Evolutionary conservation across 2,329 filamentous ascomycete species (phyloP), one percentile per base, ranked within the genome.

Genomic region (Cladosporium phlei): DNA sequence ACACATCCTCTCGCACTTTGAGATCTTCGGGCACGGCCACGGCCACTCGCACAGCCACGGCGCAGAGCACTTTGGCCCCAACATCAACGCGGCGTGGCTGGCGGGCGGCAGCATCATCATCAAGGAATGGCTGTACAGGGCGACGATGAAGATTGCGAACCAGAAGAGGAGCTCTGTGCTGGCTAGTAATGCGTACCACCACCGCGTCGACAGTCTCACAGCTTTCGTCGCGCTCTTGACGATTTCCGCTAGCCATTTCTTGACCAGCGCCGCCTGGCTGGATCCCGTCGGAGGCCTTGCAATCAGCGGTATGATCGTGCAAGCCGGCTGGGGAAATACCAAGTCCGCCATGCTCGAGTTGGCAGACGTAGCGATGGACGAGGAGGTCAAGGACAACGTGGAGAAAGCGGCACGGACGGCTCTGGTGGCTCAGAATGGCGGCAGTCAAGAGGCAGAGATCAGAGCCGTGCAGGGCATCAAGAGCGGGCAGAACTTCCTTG

Each of bases 61-160:
- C n/a, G 52, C 48, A 16, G 77, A 77, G 10, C 37, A 49, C 17
- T 33, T 46, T 27, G 79, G 82, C 2, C 93, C 93, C 0, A 95
- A 88, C 66, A 78, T 98, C 55, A 90, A 97, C 65, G 93, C 93
- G 17, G 91, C 88, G 6, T 98, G 93, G 93, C 72, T 98, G 50
- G 91, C 93, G 27, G 85, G 80, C 30, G 91, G 88, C 16, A 95
- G 88, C 2, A 93, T 98, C 48, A 68, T 88, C 20, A 74, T 97
- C 59, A 98, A 98, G 70, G 93, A 98, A 69, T 98, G 90, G 88
- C 74, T 98, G 20, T 98, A 97, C 65, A 84, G 86, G 73, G 88
- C 91, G 54, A 98, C 91, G 93, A 81, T 97, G 84, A 97, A 96
- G 72, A 82, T 98, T 51, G 93, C 93, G 35, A 82, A 82, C 58